Base-by-base conservation (phyloP, 192 early-diverging fungal species). In the Gamsiella multidivaricata region DNA sequence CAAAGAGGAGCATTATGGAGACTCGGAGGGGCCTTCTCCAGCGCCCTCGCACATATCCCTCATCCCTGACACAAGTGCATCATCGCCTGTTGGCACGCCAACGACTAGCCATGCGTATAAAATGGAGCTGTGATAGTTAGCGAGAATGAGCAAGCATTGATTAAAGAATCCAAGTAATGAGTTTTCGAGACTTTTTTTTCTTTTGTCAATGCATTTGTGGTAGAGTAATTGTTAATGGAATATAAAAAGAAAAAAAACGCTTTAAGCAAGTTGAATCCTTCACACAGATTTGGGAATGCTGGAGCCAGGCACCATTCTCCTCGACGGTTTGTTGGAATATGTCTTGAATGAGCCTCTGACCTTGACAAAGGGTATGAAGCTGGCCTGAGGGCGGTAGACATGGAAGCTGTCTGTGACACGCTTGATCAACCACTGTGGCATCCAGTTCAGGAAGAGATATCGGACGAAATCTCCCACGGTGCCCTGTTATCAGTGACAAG, bases 281-380 rank as follows among this genome's bases (percentile, higher is more conserved):
- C n/a, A n/a, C n/a, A n/a, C n/a, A n/a, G n/a, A n/a, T n/a, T n/a
- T n/a, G n/a, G n/a, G n/a, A n/a, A n/a, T n/a, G n/a, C n/a, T n/a
- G n/a, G n/a, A n/a, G n/a, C n/a, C n/a, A n/a, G n/a, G n/a, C n/a
- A 39, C 37, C 12, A 55, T 36, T 34, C 54, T 32, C 33, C 18
- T 34, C 54, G 54, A 55, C 5, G 54, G 54, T 12, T 29, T 5
- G 18, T 55, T 55, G 3, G 36, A 29, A n/a, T 55, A 32, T 6
- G 32, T 55, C 9, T 32, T 32, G 3, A 11, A 64, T 1, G 54
- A 50, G 7, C 62, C 70, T 10, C 56, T 25, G n/a, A 57, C 22
- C 50, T 74, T 59, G 3, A 56, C 46, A 49, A 10, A 65, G 15
- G 70, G 70, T 1, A 74, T 34, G 36, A 60, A 65, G 22, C 29